Base-by-base conservation (phyloP, 2,329 filamentous ascomycete species). In the Penicillium janthinellum region DNA sequence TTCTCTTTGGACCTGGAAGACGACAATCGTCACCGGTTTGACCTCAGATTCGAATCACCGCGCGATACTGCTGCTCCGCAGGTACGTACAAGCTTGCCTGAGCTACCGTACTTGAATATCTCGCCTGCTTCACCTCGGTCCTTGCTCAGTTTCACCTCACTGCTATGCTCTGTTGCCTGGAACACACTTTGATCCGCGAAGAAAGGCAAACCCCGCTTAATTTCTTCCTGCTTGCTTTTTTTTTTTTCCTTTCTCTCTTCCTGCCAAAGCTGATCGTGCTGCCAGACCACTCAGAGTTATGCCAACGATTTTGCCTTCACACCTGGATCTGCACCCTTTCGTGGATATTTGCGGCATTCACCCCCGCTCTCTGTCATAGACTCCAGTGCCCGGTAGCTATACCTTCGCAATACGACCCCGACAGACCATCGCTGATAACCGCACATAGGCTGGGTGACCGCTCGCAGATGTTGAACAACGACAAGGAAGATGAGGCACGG, bases 201-300 rank as follows among this genome's bases (percentile, higher is more conserved):
- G 20, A 25, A 52, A n/a, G 8, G 15, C 31, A 25, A 11, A 10
- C 35, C 20, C 49, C 45, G 28, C 49, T 11, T 7, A 14, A 28
- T 11, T 6, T 52, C 20, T 52, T 12, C 6, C 20, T 12, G 1
- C 7, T n/a, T 12, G 39, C 35, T 28, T 54, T 54, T 54, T 54
- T 48, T 22, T 20, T 20, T 20, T 20, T 20, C 2, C 1, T 20
- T 20, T 34, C 6, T 28, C 11, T 49, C 15, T 14, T 39, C 28
- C 10, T 38, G 12, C 45, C 34, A n/a, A 45, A 38, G 58, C 60
- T 67, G 61, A 53, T 14, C 3, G 3, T 41, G 5, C 17, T 20
- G n/a, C 45, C 48, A 68, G 66, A 54, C 25, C 22, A 41, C 25
- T 52, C 61, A 61, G 31, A 68, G 65, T 64, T 64, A 68, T 68